phyloP scores from a whole-genome alignment of 768 basidiomycete genomes.

The Lanmaoa pseudosensibilis region DNA sequence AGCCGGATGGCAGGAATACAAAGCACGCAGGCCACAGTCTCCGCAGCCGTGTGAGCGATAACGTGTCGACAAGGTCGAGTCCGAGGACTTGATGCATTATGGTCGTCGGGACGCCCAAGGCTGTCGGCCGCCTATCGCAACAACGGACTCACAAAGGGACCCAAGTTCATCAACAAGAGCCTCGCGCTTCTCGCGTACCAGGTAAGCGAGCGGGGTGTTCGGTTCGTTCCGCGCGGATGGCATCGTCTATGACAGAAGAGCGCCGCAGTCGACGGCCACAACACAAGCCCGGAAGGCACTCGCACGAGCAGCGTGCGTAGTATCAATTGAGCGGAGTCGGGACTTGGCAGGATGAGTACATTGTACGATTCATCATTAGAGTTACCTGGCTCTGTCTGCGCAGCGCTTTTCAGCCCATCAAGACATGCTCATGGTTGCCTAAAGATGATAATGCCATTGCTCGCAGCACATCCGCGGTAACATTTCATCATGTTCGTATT shows the following conservation, averaged over 20 bases:
- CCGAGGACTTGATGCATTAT: background rate
- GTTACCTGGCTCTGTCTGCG: background rate
- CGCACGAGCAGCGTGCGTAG: constrained; percentile 18
- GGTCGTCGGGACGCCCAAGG: background rate
- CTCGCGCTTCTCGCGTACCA: no score
- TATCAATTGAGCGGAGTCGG: background rate
- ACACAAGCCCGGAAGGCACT: constrained; percentile 13
- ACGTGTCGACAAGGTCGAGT: background rate
- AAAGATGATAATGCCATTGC: no score
- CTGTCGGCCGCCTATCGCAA: background rate
- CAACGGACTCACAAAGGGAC: background rate
- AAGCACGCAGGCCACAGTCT: constrained; percentile 12
- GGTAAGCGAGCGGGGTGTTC: background rate
- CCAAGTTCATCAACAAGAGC: background rate
- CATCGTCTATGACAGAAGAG: constrained; percentile 6
- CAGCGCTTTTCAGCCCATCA: background rate
- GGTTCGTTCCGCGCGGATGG: constrained; percentile 3
- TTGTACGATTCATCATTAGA: background rate
- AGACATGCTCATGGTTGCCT: background rate
- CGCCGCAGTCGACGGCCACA: constrained; percentile 6
- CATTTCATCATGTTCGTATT: constrained; percentile 11
- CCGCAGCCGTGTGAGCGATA: constrained; percentile 12
- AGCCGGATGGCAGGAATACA: constrained; percentile 20
- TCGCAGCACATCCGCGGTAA: no score
- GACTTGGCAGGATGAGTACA: background rate